Evolutionary conservation across 2,329 filamentous ascomycete genomes (phyloP), one percentile per base, ranked within the genome.

Genomic region (Aspergillus chevalieri): DNA sequence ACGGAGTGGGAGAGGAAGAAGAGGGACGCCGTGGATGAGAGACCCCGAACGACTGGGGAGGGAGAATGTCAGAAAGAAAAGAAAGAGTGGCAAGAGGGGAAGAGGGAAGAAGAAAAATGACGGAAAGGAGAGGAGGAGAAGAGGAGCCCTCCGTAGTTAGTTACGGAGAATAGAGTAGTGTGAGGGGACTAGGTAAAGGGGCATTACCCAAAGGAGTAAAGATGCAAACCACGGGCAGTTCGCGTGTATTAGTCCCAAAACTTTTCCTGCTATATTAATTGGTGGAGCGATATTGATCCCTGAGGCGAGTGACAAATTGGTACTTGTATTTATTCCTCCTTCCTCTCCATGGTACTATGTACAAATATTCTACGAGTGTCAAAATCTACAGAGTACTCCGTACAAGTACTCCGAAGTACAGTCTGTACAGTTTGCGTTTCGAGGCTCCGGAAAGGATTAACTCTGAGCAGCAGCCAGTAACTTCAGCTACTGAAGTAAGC

Each of bases 1-100:
- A 65, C 49, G 50, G 64, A 65, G 67, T 65, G 17, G 17, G 62
- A 67, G 67, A 65, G 71, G 73, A 74, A 72, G 70, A 72, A 70
- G 74, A 78, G 78, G 78, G 34, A 38, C 17, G 17, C 17, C 34
- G 34, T 15, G 34, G 12, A n/a, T 15, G 34, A 38, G n/a, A 15
- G 34, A 19, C 34, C 17, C n/a, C 17, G n/a, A 19, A n/a, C n/a
- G 34, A 19, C 34, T 38, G 34, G 26, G 34, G 34, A n/a, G 34
- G 34, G 34, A 38, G 34, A 38, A 38, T n/a, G n/a, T 7, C 12
- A 77, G 72, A 77, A 72, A 74, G 68, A 69, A 77, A 72, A 78
- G 72, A 74, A 68, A 68, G 72, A 72, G 64, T 56, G 62, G 14
- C 34, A 38, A 38, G 17, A 38, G 34, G 9, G 34, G n/a, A 8